These are phyloP conservation scores for Alternaria sp. DNA, from an alignment of 2,329 filamentous ascomycete species.

Conservation along the genomic window DNA sequence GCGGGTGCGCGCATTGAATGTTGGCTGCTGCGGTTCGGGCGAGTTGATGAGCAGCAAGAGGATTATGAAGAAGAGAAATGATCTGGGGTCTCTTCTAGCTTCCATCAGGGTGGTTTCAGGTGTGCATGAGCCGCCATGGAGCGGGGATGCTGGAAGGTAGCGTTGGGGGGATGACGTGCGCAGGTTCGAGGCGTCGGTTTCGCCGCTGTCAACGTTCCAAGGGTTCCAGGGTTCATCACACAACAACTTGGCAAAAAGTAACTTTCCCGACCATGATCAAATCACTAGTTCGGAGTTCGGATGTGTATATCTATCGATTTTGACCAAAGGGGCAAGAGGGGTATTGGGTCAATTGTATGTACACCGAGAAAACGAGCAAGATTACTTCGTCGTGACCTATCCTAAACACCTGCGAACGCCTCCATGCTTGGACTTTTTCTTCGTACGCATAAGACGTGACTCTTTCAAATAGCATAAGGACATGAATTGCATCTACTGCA, in stretches of 20 bases:
- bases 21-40: slow-evolving; percentile 46
- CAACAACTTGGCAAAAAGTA: slow-evolving; percentile 21
- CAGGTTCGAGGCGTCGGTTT: slow-evolving; percentile 6
- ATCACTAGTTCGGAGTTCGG: neutral
- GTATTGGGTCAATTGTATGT: slow-evolving; percentile 47
- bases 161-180: slow-evolving; percentile 13
- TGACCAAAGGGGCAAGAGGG: slow-evolving; percentile 38
- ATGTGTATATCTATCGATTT: slow-evolving; percentile 4
- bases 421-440: slow-evolving; percentile 19
- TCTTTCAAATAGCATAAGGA: slow-evolving; percentile 12
- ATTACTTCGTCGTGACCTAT: slow-evolving; percentile 26
- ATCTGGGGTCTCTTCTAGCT: slow-evolving; percentile 48
- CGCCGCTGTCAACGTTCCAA: neutral
- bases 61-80: slow-evolving; percentile 50
- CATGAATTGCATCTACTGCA: slow-evolving; percentile 27
- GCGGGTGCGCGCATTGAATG: slow-evolving; percentile 44
- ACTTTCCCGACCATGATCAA: neutral
- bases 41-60: slow-evolving; percentile 51
- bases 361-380: slow-evolving; percentile 32
- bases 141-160: slow-evolving; percentile 13
- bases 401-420: slow-evolving; percentile 33
- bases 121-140: slow-evolving; percentile 40
- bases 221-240: slow-evolving; percentile 1
- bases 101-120: slow-evolving; percentile 46
- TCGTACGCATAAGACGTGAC: slow-evolving; percentile 20